Evolutionary conservation across 2,329 filamentous ascomycete species (phyloP), one percentile per base, ranked within the genome.

Genomic region (Botrytis sinoallii): DNA sequence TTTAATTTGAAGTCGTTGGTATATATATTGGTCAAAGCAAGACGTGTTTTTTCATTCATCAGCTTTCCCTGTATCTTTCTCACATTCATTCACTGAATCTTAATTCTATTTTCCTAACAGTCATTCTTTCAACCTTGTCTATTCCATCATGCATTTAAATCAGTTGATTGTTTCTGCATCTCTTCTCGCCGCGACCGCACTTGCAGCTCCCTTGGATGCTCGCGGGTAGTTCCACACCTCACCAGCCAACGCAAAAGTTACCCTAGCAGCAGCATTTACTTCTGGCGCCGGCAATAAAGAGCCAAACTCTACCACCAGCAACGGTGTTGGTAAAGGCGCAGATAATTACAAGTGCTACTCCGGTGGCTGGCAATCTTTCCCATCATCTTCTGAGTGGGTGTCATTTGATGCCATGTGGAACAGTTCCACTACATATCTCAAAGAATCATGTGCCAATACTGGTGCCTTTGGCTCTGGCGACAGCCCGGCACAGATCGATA

Each of bases 261-360:
- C 73, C 29, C 72, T 44, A 32, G n/a, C 40, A 16, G 35, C 44
- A 71, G 75, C 74, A 25, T 75, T 75, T 46, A 73, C 48, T 40
- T 74, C 42, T 20, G 75, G 74, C n/a, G 75, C 72, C 25, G 74
- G 72, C 40, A 74, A 72, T 59, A 66, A 71, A 55, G 66, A 76
- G 14, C 79, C 79, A n/a, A 69, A 68, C 6, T 73, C 72, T 38
- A 80, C 77, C 52, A 72, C 72, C 61, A 61, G 16, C 12, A 74
- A 35, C 12, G 74, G 72, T 9, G 32, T 70, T 48, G 75, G 70
- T 4, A 68, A 61, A 63, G 78, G 77, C 18, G 55, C 73, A 29
- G 81, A 82, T 68, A 75, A 38, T 42, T 79, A 79, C 38, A 77
- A 65, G 22, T 81, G 80, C 76, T 83, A 83, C 75, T 77, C 77